Evolutionary conservation across 2,329 filamentous ascomycete species (phyloP).

Genomic region (Claviceps sorghi): DNA sequence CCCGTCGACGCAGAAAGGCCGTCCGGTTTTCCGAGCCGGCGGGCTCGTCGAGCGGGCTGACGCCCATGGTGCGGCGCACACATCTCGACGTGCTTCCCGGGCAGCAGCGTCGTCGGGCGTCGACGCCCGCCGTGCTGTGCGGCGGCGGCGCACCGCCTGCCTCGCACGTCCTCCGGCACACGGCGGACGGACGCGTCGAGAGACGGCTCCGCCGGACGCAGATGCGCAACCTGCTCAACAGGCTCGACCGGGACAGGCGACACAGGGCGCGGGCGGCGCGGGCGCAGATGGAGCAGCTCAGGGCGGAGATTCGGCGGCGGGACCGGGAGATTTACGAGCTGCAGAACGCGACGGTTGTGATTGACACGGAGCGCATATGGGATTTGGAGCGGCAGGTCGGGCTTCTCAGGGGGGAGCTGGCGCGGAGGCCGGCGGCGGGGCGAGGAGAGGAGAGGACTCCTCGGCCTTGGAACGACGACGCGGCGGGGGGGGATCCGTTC

Average conservation of each 20-base stretch:
- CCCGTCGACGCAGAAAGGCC: slow-evolving; percentile 26
- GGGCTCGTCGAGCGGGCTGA: slow-evolving; percentile 37
- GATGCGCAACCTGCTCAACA: slow-evolving; percentile 44
- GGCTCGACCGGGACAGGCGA: slow-evolving; percentile 32
- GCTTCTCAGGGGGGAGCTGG: slow-evolving; percentile 20
- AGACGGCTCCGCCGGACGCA: slow-evolving; percentile 43
- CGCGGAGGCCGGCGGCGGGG: slow-evolving; percentile 9
- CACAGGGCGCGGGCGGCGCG: slow-evolving; percentile 23
- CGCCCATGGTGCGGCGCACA: slow-evolving; percentile 41
- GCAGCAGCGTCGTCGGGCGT: slow-evolving; percentile 23
- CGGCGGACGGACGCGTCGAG: slow-evolving; percentile 42
- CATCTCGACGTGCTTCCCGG: slow-evolving; percentile 24
- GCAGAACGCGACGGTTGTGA: slow-evolving; percentile 32
- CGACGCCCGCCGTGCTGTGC: slow-evolving; percentile 20
- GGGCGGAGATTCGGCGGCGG: slow-evolving; percentile 30
- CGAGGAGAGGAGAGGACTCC: slow-evolving; percentile 1
- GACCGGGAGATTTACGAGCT: slow-evolving; percentile 40
- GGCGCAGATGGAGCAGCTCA: slow-evolving; percentile 35
- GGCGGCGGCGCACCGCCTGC: slow-evolving; percentile 1
- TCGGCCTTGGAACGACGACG: slow-evolving; percentile 1
- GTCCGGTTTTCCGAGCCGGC: slow-evolving; percentile 48
- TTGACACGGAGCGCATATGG: slow-evolving; percentile 33
- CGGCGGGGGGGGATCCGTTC: neutral
- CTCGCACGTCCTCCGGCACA: slow-evolving; percentile 32
- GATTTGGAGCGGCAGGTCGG: slow-evolving; percentile 26